Evolutionary conservation across 2,329 filamentous ascomycete genomes (phyloP).

Genomic region (Pestalotiopsis sp.): DNA sequence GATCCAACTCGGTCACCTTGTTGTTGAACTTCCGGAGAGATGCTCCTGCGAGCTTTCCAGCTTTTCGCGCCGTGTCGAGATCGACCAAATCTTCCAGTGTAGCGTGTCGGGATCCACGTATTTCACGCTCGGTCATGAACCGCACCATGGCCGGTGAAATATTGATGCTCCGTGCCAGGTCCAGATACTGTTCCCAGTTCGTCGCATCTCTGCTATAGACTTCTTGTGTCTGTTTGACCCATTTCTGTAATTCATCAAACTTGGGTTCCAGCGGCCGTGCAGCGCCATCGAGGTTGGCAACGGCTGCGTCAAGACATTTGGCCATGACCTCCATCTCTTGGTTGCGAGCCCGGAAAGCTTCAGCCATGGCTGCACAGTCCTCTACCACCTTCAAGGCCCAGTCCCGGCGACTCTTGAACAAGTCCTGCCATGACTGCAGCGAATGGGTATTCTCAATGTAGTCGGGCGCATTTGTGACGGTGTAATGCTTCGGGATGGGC

Average conservation of each 20-base stretch:
- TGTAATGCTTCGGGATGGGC: slow-evolving; percentile 54
- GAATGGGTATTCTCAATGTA: slow-evolving; percentile 77
- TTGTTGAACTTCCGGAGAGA: slow-evolving; percentile 60
- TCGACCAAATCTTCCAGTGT: slow-evolving; percentile 78
- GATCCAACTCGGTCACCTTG: slow-evolving; percentile 62
- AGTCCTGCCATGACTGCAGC: slow-evolving; percentile 81
- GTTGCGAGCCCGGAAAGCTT: slow-evolving; percentile 64
- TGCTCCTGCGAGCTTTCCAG: slow-evolving; percentile 63
- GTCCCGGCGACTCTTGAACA: slow-evolving; percentile 77
- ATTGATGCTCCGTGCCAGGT: slow-evolving; percentile 62
- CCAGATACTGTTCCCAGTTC: slow-evolving; percentile 69
- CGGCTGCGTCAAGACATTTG: slow-evolving; percentile 78
- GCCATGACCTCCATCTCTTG: slow-evolving; percentile 75
- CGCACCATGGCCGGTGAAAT: slow-evolving; percentile 66
- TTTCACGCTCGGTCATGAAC: slow-evolving; percentile 59
- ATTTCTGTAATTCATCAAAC: slow-evolving; percentile 68
- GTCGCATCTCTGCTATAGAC: slow-evolving; percentile 66
- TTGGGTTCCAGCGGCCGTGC: slow-evolving; percentile 72
- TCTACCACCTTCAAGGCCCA: slow-evolving; percentile 76
- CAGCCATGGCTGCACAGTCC: slow-evolving; percentile 67
- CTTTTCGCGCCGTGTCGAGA: slow-evolving; percentile 68
- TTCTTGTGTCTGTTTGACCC: slow-evolving; percentile 66
- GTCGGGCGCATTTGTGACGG: slow-evolving; percentile 72
- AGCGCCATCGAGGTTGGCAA: slow-evolving; percentile 79
- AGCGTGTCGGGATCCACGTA: slow-evolving; percentile 45